Conservation (phyloP, 1,139 yeast species). For the Meyerozyma carpophila region DNA sequence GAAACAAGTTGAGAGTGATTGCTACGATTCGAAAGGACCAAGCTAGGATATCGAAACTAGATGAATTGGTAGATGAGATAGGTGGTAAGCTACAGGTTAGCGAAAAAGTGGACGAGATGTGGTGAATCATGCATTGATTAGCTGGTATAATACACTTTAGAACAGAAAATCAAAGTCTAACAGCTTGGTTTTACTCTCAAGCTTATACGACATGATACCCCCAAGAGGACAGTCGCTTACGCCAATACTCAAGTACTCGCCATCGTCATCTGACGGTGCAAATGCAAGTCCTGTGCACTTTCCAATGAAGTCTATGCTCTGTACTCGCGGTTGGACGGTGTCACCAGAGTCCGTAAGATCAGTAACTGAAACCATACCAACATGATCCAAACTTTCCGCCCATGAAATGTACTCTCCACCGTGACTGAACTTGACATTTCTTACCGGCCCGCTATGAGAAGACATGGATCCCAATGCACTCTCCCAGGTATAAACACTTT, state of each 20-base stretch:
- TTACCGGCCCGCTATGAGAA: slow-evolving; percentile 41
- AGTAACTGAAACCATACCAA: slow-evolving; percentile 41
- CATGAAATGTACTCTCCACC: slow-evolving; percentile 44
- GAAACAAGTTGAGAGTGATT: slow-evolving; percentile 50
- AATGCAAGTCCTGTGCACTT: slow-evolving; percentile 54
- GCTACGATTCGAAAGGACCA: slow-evolving; percentile 9
- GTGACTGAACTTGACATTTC: slow-evolving; percentile 48
- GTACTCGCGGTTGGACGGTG: slow-evolving; percentile 27
- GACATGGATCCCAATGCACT: slow-evolving; percentile 29
- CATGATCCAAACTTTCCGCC: slow-evolving; percentile 60
- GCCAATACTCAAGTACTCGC: slow-evolving; percentile 48
- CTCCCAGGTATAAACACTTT: slow-evolving; percentile 27
- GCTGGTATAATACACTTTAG: slow-evolving; percentile 4
- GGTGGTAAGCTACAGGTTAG: slow-evolving; percentile 38
- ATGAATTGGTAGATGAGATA: slow-evolving; percentile 27
- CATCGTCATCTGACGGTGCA: slow-evolving; percentile 37
- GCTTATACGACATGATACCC: slow-evolving; percentile 47
- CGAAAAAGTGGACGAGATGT: slow-evolving; percentile 41
- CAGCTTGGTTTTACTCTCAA: slow-evolving; percentile 30
- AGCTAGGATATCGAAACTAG: slow-evolving; percentile 20
- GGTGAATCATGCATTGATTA: slow-evolving; percentile 19
- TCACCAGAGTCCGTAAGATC: slow-evolving; percentile 17
- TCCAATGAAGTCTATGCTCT: slow-evolving; percentile 51
- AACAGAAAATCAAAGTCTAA: slow-evolving; percentile 39
- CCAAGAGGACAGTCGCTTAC: slow-evolving; percentile 54